Evolutionary conservation across 2,329 filamentous ascomycete species (phyloP).

Genomic region (Hortaea werneckii): DNA sequence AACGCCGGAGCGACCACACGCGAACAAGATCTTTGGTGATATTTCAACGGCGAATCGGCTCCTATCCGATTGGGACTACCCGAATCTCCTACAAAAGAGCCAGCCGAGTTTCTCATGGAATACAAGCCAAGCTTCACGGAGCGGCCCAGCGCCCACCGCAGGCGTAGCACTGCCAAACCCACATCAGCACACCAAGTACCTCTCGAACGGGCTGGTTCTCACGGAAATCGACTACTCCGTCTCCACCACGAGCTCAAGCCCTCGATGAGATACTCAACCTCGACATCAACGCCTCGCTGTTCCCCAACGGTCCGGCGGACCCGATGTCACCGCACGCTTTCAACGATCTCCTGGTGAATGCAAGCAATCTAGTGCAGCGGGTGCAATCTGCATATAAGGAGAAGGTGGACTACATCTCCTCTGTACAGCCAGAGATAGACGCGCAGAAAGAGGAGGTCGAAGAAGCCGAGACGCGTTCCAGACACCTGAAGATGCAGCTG

Average conservation of each 20-base stretch:
- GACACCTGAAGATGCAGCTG: conserved; percentile 50
- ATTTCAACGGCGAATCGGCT: conserved; percentile 25
- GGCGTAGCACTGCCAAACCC: conserved; percentile 6
- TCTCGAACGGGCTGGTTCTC: conserved; percentile 23
- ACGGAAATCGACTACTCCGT: conserved; percentile 13
- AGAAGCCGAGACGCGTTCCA: conserved; percentile 47
- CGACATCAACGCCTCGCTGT: conserved; percentile 45
- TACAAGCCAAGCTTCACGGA: conserved; percentile 25
- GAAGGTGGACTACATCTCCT: conserved; percentile 39
- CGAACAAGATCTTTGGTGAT: conserved; percentile 20
- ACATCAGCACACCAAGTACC: conserved; percentile 2
- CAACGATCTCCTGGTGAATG: conserved; percentile 47
- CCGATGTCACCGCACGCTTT: conserved; percentile 44
- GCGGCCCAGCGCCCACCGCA: conserved; percentile 12
- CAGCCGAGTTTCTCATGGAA: conserved; percentile 26
- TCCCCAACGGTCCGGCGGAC: conserved; percentile 41
- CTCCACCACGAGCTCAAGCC: conserved; percentile 2
- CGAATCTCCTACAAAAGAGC: conserved; percentile 21
- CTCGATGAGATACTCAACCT: conserved; percentile 45
- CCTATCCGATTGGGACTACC: conserved; percentile 22
- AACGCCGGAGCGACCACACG: conserved; percentile 5
- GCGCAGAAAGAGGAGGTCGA: conserved; percentile 52
- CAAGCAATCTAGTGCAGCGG: conserved; percentile 43
- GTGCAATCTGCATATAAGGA: conserved; percentile 49
- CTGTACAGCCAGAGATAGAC: conserved; percentile 44